These are phyloP conservation scores for Vanderwaltozyma tropicalis DNA, from an alignment of 805 yeast species.

Conservation along the genomic window DNA sequence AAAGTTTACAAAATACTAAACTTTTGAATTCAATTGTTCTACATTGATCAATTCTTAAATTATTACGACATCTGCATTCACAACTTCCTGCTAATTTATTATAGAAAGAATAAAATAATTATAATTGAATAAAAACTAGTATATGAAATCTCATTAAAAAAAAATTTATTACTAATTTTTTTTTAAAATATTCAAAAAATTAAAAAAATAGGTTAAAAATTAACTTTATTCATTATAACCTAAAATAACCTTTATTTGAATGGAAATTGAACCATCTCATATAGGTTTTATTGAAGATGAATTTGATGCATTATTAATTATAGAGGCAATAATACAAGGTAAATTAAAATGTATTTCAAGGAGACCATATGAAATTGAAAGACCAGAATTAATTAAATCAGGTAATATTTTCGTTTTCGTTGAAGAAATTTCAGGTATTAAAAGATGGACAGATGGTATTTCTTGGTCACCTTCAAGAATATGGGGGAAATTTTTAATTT, in stretches of 20 bases:
- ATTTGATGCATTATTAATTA: constrained; percentile 66
- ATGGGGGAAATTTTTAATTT: constrained; percentile 72
- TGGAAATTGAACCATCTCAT: constrained; percentile 43
- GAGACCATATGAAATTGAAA: constrained; percentile 73
- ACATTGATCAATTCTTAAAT: too few species aligned
- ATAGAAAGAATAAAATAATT: too few species aligned
- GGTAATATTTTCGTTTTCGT: constrained; percentile 79
- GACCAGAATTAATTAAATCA: constrained; percentile 51
- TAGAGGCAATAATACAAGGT: constrained; percentile 62
- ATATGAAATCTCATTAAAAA: too few species aligned
- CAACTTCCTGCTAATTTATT: too few species aligned
- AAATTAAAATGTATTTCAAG: constrained; percentile 52
- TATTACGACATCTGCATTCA: too few species aligned
- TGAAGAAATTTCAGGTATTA: constrained; percentile 71
- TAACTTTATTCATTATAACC: too few species aligned
- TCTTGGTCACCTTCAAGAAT: constrained; percentile 89
- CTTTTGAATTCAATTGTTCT: too few species aligned
- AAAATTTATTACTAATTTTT: too few species aligned
- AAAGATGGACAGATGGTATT: constrained; percentile 91
- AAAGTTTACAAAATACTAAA: too few species aligned
- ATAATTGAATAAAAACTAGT: too few species aligned
- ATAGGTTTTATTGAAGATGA: constrained; percentile 71
- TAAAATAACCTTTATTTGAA: neutral
- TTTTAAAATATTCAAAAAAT: too few species aligned
- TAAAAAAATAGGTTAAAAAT: too few species aligned